Evolutionary conservation across 2,329 filamentous ascomycete species (phyloP).

Genomic region (Lasiodiplodia gonubiensis): DNA sequence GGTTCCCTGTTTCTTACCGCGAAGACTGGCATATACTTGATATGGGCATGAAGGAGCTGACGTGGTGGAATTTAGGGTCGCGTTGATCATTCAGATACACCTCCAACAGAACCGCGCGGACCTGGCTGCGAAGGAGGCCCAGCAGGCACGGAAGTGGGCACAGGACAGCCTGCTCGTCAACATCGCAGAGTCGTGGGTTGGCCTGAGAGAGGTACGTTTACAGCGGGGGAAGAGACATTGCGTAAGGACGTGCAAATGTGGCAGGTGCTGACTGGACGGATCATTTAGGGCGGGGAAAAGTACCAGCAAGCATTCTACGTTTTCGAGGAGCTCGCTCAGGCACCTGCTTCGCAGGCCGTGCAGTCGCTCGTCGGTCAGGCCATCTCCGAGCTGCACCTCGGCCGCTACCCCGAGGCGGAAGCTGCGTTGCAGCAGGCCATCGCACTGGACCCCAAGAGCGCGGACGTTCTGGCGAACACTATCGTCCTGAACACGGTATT

Average conservation of each 20-base stretch:
- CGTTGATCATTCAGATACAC: conserved; percentile 89
- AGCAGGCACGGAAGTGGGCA: conserved; percentile 86
- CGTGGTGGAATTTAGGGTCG: conserved; percentile 62
- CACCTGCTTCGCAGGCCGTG: conserved; percentile 77
- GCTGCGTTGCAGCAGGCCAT: conserved; percentile 81
- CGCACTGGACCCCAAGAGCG: conserved; percentile 71
- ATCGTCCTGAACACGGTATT: conserved; percentile 78
- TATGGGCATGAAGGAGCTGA: background rate
- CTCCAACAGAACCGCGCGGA: conserved; percentile 90
- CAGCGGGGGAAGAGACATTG: background rate
- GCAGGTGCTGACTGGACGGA: background rate
- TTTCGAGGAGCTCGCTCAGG: conserved; percentile 92
- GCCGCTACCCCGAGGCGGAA: conserved; percentile 86
- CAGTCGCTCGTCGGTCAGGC: conserved; percentile 84
- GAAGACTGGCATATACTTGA: no score
- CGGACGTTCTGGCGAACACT: conserved; percentile 80
- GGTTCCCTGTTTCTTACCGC: conserved; percentile 42
- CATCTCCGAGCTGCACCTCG: conserved; percentile 88
- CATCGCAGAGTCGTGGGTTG: conserved; percentile 93
- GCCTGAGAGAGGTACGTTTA: conserved; percentile 74
- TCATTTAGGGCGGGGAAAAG: conserved; percentile 83
- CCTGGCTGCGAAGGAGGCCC: conserved; percentile 85
- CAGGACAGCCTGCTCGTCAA: conserved; percentile 95
- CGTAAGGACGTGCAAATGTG: background rate
- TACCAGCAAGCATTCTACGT: conserved; percentile 98